phyloP scores from a whole-genome alignment of 2,329 filamentous ascomycete genomes.

The Xylariaceae sp. region DNA sequence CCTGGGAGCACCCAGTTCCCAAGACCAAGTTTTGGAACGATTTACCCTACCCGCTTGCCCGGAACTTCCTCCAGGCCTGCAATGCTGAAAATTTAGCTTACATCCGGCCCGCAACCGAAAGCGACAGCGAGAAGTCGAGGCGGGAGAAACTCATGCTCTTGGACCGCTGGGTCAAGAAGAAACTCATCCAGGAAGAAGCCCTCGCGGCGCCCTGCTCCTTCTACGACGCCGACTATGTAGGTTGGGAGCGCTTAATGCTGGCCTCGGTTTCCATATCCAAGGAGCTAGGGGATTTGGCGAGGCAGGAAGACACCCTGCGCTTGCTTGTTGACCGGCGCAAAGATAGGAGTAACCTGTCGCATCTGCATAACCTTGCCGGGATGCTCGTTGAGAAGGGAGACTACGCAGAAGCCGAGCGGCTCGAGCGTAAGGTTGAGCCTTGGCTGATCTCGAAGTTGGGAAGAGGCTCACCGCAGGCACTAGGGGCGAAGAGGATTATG shows the following conservation, averaged over 20 bases:
- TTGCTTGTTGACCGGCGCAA: constrained; percentile 4
- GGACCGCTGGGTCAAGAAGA: constrained; percentile 6
- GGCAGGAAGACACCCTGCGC: constrained; percentile 8
- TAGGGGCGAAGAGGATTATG: constrained; percentile 4
- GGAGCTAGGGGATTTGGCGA: constrained; percentile 1
- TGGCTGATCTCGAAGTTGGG: constrained; percentile 5
- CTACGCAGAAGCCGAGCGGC: constrained; percentile 5
- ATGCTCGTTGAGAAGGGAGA: constrained; percentile 7
- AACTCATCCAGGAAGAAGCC: constrained; percentile 4
- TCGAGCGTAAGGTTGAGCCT: not conserved
- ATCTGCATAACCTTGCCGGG: constrained; percentile 8
- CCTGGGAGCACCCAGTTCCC: constrained; percentile 17
- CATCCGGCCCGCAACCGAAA: constrained; percentile 6
- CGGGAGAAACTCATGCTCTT: constrained; percentile 11
- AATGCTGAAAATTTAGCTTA: constrained; percentile 5
- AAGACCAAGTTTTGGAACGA: constrained; percentile 16
- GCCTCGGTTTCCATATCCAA: constrained; percentile 1
- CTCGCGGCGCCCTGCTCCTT: not conserved
- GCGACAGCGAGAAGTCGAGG: constrained; percentile 3
- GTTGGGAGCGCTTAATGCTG: constrained; percentile 8
- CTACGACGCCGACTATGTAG: constrained; percentile 7
- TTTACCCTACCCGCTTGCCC: constrained; percentile 4
- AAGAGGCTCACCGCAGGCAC: not conserved
- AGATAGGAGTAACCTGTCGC: constrained; percentile 11
- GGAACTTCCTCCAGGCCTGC: constrained; percentile 15